A percentile compares a stretch with the other conserved stretches of the same genome.
Evolutionary conservation across 768 basidiomycete genomes (phyloP).

Genomic region (Panus rudis): DNA sequence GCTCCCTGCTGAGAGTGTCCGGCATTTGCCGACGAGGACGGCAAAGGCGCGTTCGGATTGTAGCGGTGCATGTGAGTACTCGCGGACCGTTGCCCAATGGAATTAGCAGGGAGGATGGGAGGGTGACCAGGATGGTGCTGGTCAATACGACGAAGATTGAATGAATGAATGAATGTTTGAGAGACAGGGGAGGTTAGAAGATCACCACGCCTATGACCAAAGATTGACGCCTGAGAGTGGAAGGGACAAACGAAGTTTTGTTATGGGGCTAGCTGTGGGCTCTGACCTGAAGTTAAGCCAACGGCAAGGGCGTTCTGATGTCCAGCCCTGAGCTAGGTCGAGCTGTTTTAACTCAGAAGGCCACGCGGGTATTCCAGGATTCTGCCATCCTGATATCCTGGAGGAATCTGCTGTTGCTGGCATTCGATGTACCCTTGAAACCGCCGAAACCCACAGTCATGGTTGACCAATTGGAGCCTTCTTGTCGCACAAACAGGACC

Average conservation of each 20-base stretch:
- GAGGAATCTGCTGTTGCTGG: slow-evolving; percentile 4
- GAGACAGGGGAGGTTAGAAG: neutral
- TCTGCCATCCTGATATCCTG: slow-evolving; percentile 9
- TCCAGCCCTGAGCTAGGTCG: neutral
- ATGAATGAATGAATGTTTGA: slow-evolving; percentile 1
- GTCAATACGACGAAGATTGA: neutral
- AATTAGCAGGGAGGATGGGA: neutral
- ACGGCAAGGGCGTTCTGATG: neutral
- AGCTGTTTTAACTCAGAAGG: neutral
- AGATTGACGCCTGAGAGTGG: slow-evolving; percentile 4
- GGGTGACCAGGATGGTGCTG: slow-evolving; percentile 1
- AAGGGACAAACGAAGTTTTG: neutral
- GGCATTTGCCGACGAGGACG: slow-evolving; percentile 14
- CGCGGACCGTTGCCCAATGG: neutral
- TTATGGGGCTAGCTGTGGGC: too few relatives aligned
- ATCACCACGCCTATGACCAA: neutral
- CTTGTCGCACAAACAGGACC: slow-evolving; percentile 30
- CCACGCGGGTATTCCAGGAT: slow-evolving; percentile 10
- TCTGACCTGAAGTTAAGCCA: neutral
- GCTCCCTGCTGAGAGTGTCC: slow-evolving; percentile 12
- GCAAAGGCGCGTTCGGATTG: slow-evolving; percentile 11
- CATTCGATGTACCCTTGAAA: slow-evolving; percentile 20
- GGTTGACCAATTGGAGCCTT: slow-evolving; percentile 37
- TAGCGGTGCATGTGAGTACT: slow-evolving; percentile 18
- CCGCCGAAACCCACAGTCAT: slow-evolving; percentile 25